Evolutionary conservation across 768 basidiomycete species (phyloP), one percentile per base, ranked within the genome.

Genomic region (Xerocomus spinulosus): DNA sequence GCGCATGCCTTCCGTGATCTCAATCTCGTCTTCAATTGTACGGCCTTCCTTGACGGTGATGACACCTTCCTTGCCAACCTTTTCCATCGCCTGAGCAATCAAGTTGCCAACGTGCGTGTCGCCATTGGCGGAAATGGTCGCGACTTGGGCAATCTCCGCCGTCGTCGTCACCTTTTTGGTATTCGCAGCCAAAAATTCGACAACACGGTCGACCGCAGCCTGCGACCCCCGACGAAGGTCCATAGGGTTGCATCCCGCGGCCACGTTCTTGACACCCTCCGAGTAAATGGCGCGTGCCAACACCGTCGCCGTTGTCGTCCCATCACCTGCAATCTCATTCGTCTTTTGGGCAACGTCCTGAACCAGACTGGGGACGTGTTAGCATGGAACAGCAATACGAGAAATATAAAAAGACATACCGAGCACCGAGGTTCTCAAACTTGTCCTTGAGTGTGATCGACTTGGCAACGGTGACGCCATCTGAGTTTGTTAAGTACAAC

Each of bases 21-120:
- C 95, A 65, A 97, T 97, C 71, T 96, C 93, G 64, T 99, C 95
- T 60, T 97, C 93, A 55, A 94, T 96, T 5, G 95, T 98, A 59
- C 87, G 84, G 36, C 95, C 95, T 70, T 99, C 95, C 77, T 98
- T 99, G 68, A 99, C 94, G 42, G 95, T 98, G 76, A 99, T 98
- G 63, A 98, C 95, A 68, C 95, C 95, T 73, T 99, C 95, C 76
- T 95, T 96, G 66, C 95, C 95, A 51, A 98, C 95, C 70, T 96
- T 96, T 73, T 98, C 95, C 95, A 97, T 99, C 2, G 95, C 95
- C 64, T 92, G 91, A 5, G 95, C 94, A 68, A 97, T 98, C 62
- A 99, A 80, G 65, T 85, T 84, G 37, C 95, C 94, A 53, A 99
- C 78, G 64, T 97, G 93, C 2, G 70, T 76, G 71, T 98, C 95